Percentiles rank a stretch among this genome's conserved stretches.
Evolutionary conservation across 768 basidiomycete genomes (phyloP).

Genomic region (Leccinellum luteum): DNA sequence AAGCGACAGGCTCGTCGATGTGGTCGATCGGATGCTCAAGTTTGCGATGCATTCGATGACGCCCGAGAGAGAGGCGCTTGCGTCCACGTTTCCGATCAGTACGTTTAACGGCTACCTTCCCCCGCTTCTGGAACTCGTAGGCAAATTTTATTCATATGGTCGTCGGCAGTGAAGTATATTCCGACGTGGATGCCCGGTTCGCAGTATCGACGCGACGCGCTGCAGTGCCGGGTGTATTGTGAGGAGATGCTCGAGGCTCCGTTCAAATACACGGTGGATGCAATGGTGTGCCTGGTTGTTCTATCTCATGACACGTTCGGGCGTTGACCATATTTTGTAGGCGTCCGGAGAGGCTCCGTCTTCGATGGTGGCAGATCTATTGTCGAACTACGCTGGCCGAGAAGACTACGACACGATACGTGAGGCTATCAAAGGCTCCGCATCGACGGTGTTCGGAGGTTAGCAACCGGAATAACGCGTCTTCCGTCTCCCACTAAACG

Average conservation of each 20-base stretch:
- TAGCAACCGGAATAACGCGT: background rate
- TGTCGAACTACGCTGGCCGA: background rate
- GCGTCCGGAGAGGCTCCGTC: background rate
- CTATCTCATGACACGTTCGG: background rate
- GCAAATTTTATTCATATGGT: background rate
- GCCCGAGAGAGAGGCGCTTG: slow-evolving; percentile 2
- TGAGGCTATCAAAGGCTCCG: background rate
- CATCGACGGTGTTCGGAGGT: slow-evolving; percentile 5
- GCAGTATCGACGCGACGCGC: background rate
- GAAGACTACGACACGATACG: background rate
- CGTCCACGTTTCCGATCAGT: slow-evolving; percentile 1
- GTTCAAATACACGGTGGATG: background rate
- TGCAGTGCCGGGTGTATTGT: slow-evolving; percentile 14
- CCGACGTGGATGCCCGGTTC: slow-evolving; percentile 8
- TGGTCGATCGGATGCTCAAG: background rate
- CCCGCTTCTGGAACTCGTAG: background rate
- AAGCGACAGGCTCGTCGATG: background rate
- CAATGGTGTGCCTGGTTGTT: background rate
- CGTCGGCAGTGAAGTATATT: slow-evolving; percentile 3
- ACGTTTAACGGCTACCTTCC: background rate
- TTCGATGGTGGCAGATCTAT: slow-evolving; percentile 1
- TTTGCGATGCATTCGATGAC: background rate
- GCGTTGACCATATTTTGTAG: background rate
- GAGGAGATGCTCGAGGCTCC: slow-evolving; percentile 18
- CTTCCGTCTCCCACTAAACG: background rate